Evolutionary conservation across 2,329 filamentous ascomycete genomes (phyloP), one percentile per base, ranked within the genome.

Genomic region (Diaporthe longicolla): DNA sequence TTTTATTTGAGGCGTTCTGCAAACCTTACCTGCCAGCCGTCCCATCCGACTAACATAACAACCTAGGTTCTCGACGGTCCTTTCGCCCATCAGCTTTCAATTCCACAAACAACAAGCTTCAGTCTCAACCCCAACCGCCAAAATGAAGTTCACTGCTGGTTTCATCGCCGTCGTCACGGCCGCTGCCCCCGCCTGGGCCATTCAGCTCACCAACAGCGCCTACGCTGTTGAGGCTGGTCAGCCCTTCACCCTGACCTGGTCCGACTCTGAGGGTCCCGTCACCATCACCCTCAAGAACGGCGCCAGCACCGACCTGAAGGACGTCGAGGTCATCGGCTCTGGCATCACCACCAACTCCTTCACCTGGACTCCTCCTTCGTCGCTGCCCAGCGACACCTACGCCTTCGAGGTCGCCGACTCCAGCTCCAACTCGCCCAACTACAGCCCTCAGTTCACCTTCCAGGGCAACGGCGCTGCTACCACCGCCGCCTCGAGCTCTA

Each of bases 241-340:
- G 78, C 78, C 85, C 69, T 87, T 87, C 79, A 82, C 80, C 71
- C 80, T 88, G 74, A 85, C 79, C 69, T 88, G 86, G 86, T 45
- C 75, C 66, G 81, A 81, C 37, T 83, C 82, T 45, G 70, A 75
- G 5, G 85, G 85, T 52, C 80, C 84, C 17, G 85, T 87, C 74
- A 85, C 83, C 73, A 79, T 88, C 69, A 79, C 73, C 24, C 79
- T 88, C 68, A 82, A 84, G 80, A 79, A 80, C 37, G 87, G 87
- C 58, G 48, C 79, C n/a, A 58, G 78, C 13, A 75, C 70, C 50
- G 75, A 84, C 79, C 82, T 88, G 52, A 69, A 80, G 57, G 77
- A 78, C 50, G 82, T 86, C 71, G 17, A 76, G 71, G 24, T 21
- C n/a, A 19, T 19, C 40, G 37, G 73, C 87, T 84, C 82, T 50